Conservation (phyloP, 371 early-diverging fungal genomes). For the Lichtheimia ramosa region DNA sequence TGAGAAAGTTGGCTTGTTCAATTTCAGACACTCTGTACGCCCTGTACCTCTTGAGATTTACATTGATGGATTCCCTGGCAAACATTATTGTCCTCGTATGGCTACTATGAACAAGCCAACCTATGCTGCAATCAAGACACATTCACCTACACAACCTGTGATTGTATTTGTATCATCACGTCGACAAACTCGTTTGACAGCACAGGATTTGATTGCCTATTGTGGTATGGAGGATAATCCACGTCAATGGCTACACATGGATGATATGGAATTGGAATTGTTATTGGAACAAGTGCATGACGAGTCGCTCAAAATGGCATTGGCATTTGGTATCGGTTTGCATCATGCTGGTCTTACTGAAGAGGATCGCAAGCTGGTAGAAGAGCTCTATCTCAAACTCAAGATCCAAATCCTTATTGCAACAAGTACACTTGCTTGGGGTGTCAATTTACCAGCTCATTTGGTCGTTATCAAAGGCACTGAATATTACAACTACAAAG, state of each 20-base stretch:
- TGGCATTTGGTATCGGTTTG: constrained; percentile 96
- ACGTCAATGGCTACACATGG: constrained; percentile 85
- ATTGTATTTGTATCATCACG: constrained; percentile 98
- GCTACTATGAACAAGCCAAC: constrained; percentile 97
- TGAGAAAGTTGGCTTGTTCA: constrained; percentile 80
- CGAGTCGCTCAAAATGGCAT: constrained; percentile 70
- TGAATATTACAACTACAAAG: constrained; percentile 92
- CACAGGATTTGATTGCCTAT: constrained; percentile 90
- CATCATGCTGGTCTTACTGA: constrained; percentile 98
- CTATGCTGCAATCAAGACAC: constrained; percentile 89
- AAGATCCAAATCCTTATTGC: constrained; percentile 96
- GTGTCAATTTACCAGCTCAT: constrained; percentile 98
- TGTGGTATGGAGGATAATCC: constrained; percentile 93
- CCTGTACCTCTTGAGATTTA: constrained; percentile 95
- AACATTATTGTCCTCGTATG: constrained; percentile 96
- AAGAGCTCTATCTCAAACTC: constrained; percentile 88
- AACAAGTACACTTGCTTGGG: constrained; percentile 99
- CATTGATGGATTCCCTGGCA: constrained; percentile 95
- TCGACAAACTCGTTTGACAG: constrained; percentile 92
- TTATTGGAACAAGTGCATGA: constrained; percentile 74
- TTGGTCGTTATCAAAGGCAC: constrained; percentile 99
- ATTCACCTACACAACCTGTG: constrained; percentile 90
- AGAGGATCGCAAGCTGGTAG: constrained; percentile 85
- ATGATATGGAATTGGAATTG: constrained; percentile 78
- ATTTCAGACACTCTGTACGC: constrained; percentile 93